Evolutionary conservation across 306 rosid genomes (phyloP).

Genomic region (Dryas alaskensis): DNA sequence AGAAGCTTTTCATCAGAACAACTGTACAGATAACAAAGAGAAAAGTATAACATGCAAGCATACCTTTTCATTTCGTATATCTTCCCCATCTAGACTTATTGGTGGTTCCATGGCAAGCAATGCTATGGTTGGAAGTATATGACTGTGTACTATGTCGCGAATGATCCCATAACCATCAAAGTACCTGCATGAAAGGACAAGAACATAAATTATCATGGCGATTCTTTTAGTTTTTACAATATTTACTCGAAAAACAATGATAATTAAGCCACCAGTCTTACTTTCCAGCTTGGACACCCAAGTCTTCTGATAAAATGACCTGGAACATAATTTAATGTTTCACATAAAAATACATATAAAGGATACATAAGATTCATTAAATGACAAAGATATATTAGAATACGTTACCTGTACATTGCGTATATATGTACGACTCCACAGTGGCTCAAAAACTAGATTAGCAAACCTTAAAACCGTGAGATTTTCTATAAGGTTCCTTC

Average conservation of each 20-base stretch:
- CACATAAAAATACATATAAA: conserved; percentile 12
- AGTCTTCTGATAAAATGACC: conserved; percentile 83
- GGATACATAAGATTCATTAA: neutral
- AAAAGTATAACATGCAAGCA: conserved; percentile 18
- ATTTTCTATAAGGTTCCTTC: conserved; percentile 91
- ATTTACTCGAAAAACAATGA: conserved; percentile 16
- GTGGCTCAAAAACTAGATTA: conserved; percentile 87
- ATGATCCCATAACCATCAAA: conserved; percentile 81
- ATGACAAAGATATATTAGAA: neutral
- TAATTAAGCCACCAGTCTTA: conserved; percentile 28
- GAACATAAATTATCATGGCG: neutral
- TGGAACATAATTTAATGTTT: conserved; percentile 27
- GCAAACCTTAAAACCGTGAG: conserved; percentile 93
- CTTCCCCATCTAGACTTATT: conserved; percentile 83
- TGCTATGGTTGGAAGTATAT: conserved; percentile 84
- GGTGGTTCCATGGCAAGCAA: conserved; percentile 98
- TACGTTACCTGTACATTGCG: conserved; percentile 68
- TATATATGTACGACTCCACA: conserved; percentile 82
- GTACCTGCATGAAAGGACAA: conserved; percentile 48
- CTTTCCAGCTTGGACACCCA: conserved; percentile 73
- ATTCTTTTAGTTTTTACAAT: neutral
- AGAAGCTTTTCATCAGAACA: conserved; percentile 30
- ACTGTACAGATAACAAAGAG: conserved; percentile 8
- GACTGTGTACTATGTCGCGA: conserved; percentile 86
- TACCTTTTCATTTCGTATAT: conserved; percentile 94